Evolutionary conservation across 2,329 filamentous ascomycete species (phyloP).

Genomic region (Pyricularia grisea): DNA sequence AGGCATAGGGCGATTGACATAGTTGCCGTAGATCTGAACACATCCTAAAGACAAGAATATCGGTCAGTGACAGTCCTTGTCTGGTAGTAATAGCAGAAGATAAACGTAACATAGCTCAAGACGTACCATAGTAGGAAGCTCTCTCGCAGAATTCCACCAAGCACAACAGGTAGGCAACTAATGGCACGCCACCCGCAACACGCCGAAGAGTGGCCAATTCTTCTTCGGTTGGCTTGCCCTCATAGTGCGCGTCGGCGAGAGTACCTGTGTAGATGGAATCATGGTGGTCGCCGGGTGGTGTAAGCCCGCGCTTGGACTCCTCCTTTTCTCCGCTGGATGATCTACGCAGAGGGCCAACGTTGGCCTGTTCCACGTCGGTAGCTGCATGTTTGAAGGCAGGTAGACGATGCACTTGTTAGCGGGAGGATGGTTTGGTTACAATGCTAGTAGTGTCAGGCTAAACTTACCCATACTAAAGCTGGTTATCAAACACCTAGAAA

Average conservation of each 20-base stretch:
- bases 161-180: conserved; percentile 58
- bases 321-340: background rate
- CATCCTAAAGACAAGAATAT: conserved; percentile 41
- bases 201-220: conserved; percentile 50
- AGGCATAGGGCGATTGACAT: conserved; percentile 51
- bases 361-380: background rate
- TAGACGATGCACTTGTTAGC: too few relatives aligned
- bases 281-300: conserved; percentile 6
- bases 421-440: background rate
- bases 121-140: conserved; percentile 62
- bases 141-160: conserved; percentile 68
- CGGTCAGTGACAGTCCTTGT: conserved; percentile 8
- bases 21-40: conserved; percentile 49
- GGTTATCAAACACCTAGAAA: background rate
- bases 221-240: conserved; percentile 48
- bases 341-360: background rate
- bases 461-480: background rate
- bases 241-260: conserved; percentile 14
- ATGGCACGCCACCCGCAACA: conserved; percentile 55
- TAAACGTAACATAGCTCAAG: conserved; percentile 21
- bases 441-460: background rate
- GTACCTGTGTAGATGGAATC: conserved; percentile 7
- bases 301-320: background rate
- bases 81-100: background rate
- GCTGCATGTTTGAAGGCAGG: background rate